phyloP scores from a whole-genome alignment of 257 asterid genomes.

The Primulina tabacum region DNA sequence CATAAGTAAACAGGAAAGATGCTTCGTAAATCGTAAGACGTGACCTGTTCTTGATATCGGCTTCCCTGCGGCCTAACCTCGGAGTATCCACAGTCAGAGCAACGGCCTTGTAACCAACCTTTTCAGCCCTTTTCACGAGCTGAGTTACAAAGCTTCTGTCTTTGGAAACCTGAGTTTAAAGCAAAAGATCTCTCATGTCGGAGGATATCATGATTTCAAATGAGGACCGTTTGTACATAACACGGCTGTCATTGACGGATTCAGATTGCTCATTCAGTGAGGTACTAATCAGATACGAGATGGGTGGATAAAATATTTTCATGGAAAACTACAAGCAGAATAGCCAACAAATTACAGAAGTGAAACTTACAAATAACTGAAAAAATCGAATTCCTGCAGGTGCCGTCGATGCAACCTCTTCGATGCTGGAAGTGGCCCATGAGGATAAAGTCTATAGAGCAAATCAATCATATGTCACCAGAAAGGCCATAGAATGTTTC shows the following conservation, averaged over 20 bases:
- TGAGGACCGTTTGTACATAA: slow-evolving; percentile 1
- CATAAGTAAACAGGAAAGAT: neutral
- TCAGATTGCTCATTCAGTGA: neutral
- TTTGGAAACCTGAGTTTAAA: slow-evolving; percentile 47
- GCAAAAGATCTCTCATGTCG: neutral
- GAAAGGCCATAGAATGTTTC: slow-evolving; percentile 4
- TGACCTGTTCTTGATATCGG: slow-evolving; percentile 84
- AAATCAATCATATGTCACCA: slow-evolving; percentile 25
- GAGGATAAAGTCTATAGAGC: slow-evolving; percentile 63
- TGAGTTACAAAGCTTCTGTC: slow-evolving; percentile 60
- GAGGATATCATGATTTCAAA: neutral
- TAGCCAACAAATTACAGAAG: neutral
- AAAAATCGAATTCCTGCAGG: slow-evolving; percentile 63
- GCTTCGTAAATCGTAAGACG: too few species aligned
- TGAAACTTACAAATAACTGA: slow-evolving; percentile 72
- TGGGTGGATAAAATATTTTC: neutral
- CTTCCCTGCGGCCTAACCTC: slow-evolving; percentile 79
- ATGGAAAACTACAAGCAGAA: neutral
- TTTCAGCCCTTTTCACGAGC: slow-evolving; percentile 73
- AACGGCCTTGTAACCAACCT: slow-evolving; percentile 74
- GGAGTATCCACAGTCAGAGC: slow-evolving; percentile 88
- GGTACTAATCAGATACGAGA: slow-evolving; percentile 6
- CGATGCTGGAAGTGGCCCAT: slow-evolving; percentile 67
- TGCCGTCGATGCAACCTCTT: slow-evolving; percentile 86
- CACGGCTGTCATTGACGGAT: neutral